Evolutionary conservation across 2,329 filamentous ascomycete species (phyloP).

Genomic region (Lasiodiplodia sp.): DNA sequence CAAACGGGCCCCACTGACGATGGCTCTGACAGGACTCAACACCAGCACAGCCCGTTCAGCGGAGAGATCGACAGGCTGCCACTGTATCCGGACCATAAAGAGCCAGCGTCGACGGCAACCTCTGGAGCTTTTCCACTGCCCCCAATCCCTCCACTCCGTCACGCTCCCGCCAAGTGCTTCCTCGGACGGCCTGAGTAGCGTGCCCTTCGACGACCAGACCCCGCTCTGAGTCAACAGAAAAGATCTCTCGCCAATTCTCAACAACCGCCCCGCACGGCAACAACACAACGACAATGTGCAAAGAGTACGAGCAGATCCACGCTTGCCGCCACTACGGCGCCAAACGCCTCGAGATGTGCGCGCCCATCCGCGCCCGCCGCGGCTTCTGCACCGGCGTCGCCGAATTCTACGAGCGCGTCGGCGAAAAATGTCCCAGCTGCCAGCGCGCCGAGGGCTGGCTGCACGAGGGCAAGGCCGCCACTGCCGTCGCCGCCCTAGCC

Average conservation of each 20-base stretch:
- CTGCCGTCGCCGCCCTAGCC: neutral
- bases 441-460: constrained; percentile 22
- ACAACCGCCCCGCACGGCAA: neutral
- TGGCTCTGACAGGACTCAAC: neutral
- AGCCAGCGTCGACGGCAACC: constrained; percentile 5
- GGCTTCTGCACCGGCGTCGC: constrained; percentile 27
- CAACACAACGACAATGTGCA: constrained; percentile 24
- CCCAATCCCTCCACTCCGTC: neutral
- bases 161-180: neutral
- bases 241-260: neutral
- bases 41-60: constrained; percentile 25
- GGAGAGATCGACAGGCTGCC: constrained; percentile 29
- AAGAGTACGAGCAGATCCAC: constrained; percentile 25
- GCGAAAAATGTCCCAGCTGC: constrained; percentile 26
- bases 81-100: neutral
- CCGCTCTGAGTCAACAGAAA: neutral
- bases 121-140: constrained; percentile 4
- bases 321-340: constrained; percentile 24
- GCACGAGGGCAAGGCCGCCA: neutral
- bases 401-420: constrained; percentile 19
- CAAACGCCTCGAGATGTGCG: constrained; percentile 25
- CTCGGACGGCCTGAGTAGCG: constrained; percentile 1
- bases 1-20: constrained; percentile 12
- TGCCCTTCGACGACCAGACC: neutral
- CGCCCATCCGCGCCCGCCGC: constrained; percentile 22